Evolutionary conservation across 352 stramenopile genomes (phyloP).

Genomic region (Pythium brassicae): DNA sequence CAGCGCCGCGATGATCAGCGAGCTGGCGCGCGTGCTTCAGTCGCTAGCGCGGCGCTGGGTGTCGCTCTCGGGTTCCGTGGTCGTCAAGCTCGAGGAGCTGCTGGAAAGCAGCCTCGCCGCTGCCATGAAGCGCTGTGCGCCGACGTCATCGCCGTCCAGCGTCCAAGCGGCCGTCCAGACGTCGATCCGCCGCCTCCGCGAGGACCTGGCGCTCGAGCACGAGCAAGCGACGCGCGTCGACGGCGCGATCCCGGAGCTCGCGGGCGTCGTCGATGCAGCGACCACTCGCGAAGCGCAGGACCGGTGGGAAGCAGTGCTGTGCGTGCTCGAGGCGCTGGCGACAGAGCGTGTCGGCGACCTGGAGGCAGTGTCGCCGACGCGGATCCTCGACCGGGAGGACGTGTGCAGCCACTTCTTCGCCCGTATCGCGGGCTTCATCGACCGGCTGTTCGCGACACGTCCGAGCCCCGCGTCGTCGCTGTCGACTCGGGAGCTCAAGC

Average conservation of each 20-base stretch:
- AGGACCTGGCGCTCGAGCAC: conserved; percentile 16
- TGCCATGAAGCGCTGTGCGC: conserved; percentile 29
- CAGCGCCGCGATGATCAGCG: not conserved
- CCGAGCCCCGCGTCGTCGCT: conserved; percentile 12
- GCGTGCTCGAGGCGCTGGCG: conserved; percentile 29
- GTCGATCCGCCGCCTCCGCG: conserved; percentile 14
- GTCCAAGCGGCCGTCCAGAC: conserved; percentile 3
- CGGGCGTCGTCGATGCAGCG: conserved; percentile 23
- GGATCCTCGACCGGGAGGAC: conserved; percentile 18
- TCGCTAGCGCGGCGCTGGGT: conserved; percentile 8
- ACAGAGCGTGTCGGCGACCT: conserved; percentile 16
- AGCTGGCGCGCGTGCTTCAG: conserved; percentile 27
- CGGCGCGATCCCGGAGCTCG: conserved; percentile 37
- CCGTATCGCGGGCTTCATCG: conserved; percentile 48
- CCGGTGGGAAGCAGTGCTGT: conserved; percentile 22
- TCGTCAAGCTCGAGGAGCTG: conserved; percentile 35
- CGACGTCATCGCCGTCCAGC: not conserved
- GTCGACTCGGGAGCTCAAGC: conserved; percentile 67
- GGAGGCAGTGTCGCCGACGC: conserved; percentile 6
- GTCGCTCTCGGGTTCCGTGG: conserved; percentile 12
- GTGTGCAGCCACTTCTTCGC: conserved; percentile 57
- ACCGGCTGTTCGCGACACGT: conserved; percentile 39
- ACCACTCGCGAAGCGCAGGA: conserved; percentile 31
- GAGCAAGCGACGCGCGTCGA: conserved; percentile 1
- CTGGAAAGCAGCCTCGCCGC: conserved; percentile 29